Conservation (phyloP, 176 grass and related monocot species). For the Ampelocalamus luodianensis region DNA sequence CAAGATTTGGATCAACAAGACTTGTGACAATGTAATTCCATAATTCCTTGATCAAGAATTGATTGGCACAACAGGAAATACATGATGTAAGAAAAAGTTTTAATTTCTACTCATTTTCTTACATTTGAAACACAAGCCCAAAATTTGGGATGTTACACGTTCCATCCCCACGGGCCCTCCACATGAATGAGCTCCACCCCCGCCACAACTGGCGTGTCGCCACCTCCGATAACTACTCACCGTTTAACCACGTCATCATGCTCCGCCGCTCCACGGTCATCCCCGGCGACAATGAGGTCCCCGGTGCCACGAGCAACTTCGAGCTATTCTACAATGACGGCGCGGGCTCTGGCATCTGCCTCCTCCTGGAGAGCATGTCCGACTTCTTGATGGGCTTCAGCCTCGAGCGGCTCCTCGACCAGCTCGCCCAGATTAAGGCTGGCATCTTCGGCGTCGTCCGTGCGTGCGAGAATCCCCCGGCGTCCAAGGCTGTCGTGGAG, state of each 20-base stretch:
- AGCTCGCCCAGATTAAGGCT: conserved; percentile 68
- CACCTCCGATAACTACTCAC: conserved; percentile 36
- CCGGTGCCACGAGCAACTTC: conserved; percentile 42
- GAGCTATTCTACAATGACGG: conserved; percentile 74
- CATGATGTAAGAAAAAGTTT: no score
- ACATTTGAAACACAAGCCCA: no score
- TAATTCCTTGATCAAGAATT: no score
- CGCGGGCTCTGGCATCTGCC: conserved; percentile 57
- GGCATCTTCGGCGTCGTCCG: conserved; percentile 44
- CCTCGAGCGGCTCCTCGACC: conserved; percentile 65
- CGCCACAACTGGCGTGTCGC: conserved; percentile 21
- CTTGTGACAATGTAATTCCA: no score
- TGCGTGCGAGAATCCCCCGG: conserved; percentile 56
- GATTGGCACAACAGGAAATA: no score
- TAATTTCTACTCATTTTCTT: no score
- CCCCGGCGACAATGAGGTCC: neutral
- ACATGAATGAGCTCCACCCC: neutral
- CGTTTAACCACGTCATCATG: conserved; percentile 70
- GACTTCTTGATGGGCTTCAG: conserved; percentile 72
- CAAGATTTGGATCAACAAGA: no score
- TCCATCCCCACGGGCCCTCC: conserved; percentile 1
- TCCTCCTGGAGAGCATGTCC: conserved; percentile 64
- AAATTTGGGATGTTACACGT: no score
- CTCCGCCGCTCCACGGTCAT: conserved; percentile 41
- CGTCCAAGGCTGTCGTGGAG: conserved; percentile 64